Base-by-base conservation (phyloP, 768 basidiomycete genomes). In the Scleroderma bovista region DNA sequence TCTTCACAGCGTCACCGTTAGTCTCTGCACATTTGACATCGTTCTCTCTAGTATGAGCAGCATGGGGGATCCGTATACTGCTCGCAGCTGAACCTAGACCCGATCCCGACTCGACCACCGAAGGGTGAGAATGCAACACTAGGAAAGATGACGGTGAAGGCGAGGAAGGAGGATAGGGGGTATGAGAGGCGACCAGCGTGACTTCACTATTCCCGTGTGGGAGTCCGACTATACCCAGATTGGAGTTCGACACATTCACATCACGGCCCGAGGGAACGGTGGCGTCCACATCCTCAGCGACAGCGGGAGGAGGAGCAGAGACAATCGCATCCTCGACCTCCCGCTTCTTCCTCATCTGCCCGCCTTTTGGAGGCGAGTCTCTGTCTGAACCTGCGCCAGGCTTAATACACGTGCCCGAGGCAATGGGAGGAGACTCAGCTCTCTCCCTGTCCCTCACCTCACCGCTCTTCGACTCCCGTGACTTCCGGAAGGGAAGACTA, bases 381-480 rank as follows among this genome's bases (percentile, higher is more conserved):
- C 22, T n/a, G 24, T 26, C 41, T 13, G 24, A 26, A 43, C 24
- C 41, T 43, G n/a, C 24, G n/a, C 22, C 41, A 26, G 41, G 13
- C 41, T 29, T 16, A 20, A 13, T n/a, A 15, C 26, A n/a, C 12
- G 44, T 32, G 6, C 29, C 8, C 60, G 67, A 64, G 60, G 65
- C 15, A 46, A 57, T 49, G 60, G 62, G 24, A 67, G 51, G 62
- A 33, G 31, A 33, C 36, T 32, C 31, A 33, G 44, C 17, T 31
- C 32, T 17, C 17, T 32, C 44, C 29, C 31, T 10, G 11, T 33
- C 44, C 10, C 20, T 33, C 44, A 33, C 44, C 44, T 45, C 32
- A 19, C 24, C 34, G 34, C 34, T n/a, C 34, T 36, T 36, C n/a
- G 34, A 6, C 41, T 43, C 23, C 41, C 24, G 16, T n/a, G 44